Percentiles rank a stretch among this genome's conserved stretches.
Evolutionary conservation across 768 basidiomycete genomes (phyloP).

Genomic region (Austroboletus festivus): DNA sequence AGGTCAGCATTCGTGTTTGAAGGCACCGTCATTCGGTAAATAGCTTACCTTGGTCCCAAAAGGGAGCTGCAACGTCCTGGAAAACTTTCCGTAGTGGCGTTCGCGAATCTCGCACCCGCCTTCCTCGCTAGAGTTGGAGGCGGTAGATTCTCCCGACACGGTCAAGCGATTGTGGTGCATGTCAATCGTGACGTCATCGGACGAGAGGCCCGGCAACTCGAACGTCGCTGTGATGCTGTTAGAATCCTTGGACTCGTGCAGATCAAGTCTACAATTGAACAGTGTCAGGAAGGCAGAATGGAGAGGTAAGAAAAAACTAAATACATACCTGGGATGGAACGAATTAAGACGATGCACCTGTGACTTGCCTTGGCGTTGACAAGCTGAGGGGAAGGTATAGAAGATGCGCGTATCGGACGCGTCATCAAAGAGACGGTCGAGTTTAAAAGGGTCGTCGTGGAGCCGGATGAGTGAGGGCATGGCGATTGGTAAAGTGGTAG

Average conservation of each 20-base stretch:
- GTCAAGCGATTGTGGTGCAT: neutral
- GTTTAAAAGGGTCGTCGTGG: constrained; percentile 1
- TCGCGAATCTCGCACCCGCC: neutral
- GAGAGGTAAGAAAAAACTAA: too few relatives aligned
- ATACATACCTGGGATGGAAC: too few relatives aligned
- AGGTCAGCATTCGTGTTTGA: neutral
- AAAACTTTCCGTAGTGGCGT: neutral
- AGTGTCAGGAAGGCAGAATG: too few relatives aligned
- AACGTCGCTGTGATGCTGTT: neutral
- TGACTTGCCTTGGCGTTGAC: neutral
- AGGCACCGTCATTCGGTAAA: neutral
- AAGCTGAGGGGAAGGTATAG: neutral
- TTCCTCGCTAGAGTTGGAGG: neutral
- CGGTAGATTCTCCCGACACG: neutral
- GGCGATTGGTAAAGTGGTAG: neutral
- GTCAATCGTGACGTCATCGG: neutral
- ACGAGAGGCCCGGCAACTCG: neutral
- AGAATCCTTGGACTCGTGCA: neutral
- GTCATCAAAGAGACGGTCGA: constrained; percentile 4
- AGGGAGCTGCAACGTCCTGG: neutral
- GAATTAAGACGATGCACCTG: too few relatives aligned
- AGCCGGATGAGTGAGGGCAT: constrained; percentile 4
- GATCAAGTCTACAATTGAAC: neutral
- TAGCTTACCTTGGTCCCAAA: neutral
- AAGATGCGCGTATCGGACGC: constrained; percentile 5